Percentiles rank a stretch among this genome's conserved stretches.
Evolutionary conservation across 2,329 filamentous ascomycete genomes (phyloP).

Genomic region (Neurospora sp.): DNA sequence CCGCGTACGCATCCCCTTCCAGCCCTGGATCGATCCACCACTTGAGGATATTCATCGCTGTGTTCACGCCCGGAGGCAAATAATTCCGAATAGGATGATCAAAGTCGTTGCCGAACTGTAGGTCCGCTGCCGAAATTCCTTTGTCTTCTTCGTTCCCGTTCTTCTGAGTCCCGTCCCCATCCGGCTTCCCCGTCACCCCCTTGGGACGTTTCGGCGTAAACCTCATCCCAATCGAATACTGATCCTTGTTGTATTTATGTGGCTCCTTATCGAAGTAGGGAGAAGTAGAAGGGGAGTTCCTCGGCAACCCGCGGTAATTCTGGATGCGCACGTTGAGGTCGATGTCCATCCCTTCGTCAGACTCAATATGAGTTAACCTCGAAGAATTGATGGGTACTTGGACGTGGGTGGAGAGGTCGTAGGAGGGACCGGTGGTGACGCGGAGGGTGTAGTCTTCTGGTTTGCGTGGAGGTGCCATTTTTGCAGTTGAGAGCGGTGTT

Average conservation of each 20-base stretch:
- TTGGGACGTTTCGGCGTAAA: conserved; percentile 57
- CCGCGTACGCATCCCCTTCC: conserved; percentile 81
- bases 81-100: conserved; percentile 80
- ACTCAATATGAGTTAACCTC: background rate
- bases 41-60: conserved; percentile 75
- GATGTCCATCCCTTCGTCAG: conserved; percentile 42
- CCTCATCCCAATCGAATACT: conserved; percentile 75
- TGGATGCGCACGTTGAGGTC: conserved; percentile 67
- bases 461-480: conserved; percentile 20
- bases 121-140: conserved; percentile 56
- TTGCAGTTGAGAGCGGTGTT: conserved; percentile 29
- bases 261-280: conserved; percentile 46
- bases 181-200: conserved; percentile 6
- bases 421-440: conserved; percentile 71
- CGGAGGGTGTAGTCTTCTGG: conserved; percentile 54
- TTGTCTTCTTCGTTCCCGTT: conserved; percentile 6
- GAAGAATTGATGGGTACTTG: conserved; percentile 62
- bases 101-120: conserved; percentile 95
- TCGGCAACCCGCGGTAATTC: conserved; percentile 60
- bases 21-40: conserved; percentile 88
- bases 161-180: conserved; percentile 2
- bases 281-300: conserved; percentile 8
- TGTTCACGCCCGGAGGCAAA: conserved; percentile 76
- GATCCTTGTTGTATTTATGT: conserved; percentile 59
- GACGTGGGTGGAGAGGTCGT: conserved; percentile 63